Base-by-base conservation (phyloP, 2,329 filamentous ascomycete genomes). In the Thelonectria rubi region DNA sequence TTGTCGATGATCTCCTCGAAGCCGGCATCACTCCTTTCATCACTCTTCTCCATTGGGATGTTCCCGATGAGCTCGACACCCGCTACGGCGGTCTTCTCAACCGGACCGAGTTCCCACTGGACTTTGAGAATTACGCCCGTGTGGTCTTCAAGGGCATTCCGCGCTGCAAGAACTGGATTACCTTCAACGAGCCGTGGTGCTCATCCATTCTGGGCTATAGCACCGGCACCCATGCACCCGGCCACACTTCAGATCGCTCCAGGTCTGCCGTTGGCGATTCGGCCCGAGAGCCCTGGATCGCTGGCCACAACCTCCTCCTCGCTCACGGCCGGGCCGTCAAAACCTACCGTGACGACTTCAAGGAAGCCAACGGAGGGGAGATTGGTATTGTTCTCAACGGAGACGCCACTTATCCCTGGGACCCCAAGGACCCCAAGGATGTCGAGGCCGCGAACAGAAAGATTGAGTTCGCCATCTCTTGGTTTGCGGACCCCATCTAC, bases 341-440 rank as follows among this genome's bases (percentile, higher is more conserved):
- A 81, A 85, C 88, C 14, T 96, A 94, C 78, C 87, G 92, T 53
- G 89, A 92, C 15, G 90, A 95, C 58, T 95, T 94, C 82, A 92
- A 94, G 80, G 76, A 83, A 17, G 85, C 82, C 60, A 80, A 90
- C 70, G 87, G 87, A 50, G 92, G 92, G 43, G 84, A 93, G 77
- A 95, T 97, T 72, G 93, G 91, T 45, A 96, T 97, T 75, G 95
- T 92, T 17, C 84, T 97, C 61, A 96, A 96, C 75, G 93, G 92
- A 63, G 92, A 96, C 75, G 91, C 87, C 81, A 86, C 87, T 18
- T 92, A 93, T 74, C 93, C 93, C 6, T 96, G 91, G 90, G 92
- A 97, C 73, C 83, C 91, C 1, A 82, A 88, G 67, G 90, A 94
- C 73, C 88, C 91, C 7, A 81, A 80, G 17, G 92, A 96, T 74